These are phyloP conservation scores for Hylodesmum podocarpum DNA, from an alignment of 306 rosid species.

Conservation along the genomic window DNA sequence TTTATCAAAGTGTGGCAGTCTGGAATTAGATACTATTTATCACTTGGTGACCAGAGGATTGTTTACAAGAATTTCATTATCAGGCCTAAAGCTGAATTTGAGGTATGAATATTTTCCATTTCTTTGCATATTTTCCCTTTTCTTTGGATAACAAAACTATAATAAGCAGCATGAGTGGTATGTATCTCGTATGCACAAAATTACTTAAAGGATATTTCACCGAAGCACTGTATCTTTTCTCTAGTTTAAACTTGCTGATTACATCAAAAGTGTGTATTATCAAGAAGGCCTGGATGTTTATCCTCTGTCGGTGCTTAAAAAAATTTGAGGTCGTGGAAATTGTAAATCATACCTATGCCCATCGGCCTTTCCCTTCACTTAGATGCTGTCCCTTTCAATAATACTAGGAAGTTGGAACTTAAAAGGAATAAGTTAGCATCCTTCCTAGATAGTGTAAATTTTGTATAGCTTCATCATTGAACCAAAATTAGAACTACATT, in stretches of 20 bases:
- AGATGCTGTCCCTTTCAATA: background rate
- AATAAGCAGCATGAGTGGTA: slow-evolving; percentile 23
- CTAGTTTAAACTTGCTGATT: slow-evolving; percentile 1
- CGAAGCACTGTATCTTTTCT: background rate
- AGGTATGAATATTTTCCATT: slow-evolving; percentile 55
- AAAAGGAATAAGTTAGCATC: background rate
- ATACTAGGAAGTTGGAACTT: background rate
- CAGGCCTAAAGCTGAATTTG: slow-evolving; percentile 99
- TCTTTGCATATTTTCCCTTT: background rate
- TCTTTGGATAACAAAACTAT: slow-evolving; percentile 12
- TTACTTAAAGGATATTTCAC: slow-evolving; percentile 23
- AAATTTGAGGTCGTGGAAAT: background rate
- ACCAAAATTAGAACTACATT: background rate
- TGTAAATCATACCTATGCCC: background rate
- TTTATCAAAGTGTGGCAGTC: slow-evolving; percentile 99
- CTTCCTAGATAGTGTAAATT: background rate
- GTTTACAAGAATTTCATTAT: slow-evolving; percentile 95
- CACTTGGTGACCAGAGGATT: slow-evolving; percentile 99
- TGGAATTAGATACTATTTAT: slow-evolving; percentile 90
- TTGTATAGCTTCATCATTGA: slow-evolving; percentile 6
- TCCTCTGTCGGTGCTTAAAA: background rate
- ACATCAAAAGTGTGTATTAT: too few species aligned
- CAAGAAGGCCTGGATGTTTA: background rate
- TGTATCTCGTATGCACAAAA: slow-evolving; percentile 19
- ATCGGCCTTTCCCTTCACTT: background rate